Conservation (phyloP, 352 stramenopile species). For the Phytophthora fragariaefolia region DNA sequence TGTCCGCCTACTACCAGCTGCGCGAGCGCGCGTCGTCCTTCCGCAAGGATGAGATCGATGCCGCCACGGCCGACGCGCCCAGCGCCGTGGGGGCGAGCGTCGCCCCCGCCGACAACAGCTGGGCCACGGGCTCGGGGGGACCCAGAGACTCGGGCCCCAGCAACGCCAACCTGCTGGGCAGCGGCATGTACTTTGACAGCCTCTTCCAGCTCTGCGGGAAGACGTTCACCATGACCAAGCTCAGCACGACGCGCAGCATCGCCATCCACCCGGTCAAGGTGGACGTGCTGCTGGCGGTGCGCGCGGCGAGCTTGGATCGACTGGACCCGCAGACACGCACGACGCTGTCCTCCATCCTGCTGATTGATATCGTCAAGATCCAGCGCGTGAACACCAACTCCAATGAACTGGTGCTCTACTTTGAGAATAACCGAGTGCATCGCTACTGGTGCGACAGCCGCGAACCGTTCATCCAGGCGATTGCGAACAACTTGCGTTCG, state of each 20-base stretch:
- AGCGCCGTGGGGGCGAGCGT: constrained; percentile 50
- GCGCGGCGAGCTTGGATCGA: constrained; percentile 78
- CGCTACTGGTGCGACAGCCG: constrained; percentile 89
- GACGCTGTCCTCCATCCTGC: constrained; percentile 81
- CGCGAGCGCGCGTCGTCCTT: constrained; percentile 81
- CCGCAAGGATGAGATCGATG: constrained; percentile 63
- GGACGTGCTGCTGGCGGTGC: constrained; percentile 76
- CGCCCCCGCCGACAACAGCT: constrained; percentile 38
- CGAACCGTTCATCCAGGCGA: constrained; percentile 87
- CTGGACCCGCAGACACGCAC: constrained; percentile 68
- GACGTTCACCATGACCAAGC: constrained; percentile 86
- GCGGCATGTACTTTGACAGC: constrained; percentile 89
- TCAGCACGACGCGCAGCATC: constrained; percentile 80
- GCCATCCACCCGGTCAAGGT: constrained; percentile 72
- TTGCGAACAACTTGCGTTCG: constrained; percentile 88
- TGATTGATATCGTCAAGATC: constrained; percentile 91
- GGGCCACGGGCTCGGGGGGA: constrained; percentile 32
- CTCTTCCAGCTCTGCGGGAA: constrained; percentile 88
- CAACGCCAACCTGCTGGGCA: constrained; percentile 40
- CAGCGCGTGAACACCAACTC: constrained; percentile 87
- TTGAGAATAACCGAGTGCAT: constrained; percentile 87
- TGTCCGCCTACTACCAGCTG: constrained; percentile 89
- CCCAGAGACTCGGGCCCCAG: constrained; percentile 6
- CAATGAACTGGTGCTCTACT: constrained; percentile 86
- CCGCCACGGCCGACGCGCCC: constrained; percentile 49